These are phyloP conservation scores for Wickerhamomyces hampshirensis DNA, from an alignment of 805 yeast genomes.

Conservation along the genomic window DNA sequence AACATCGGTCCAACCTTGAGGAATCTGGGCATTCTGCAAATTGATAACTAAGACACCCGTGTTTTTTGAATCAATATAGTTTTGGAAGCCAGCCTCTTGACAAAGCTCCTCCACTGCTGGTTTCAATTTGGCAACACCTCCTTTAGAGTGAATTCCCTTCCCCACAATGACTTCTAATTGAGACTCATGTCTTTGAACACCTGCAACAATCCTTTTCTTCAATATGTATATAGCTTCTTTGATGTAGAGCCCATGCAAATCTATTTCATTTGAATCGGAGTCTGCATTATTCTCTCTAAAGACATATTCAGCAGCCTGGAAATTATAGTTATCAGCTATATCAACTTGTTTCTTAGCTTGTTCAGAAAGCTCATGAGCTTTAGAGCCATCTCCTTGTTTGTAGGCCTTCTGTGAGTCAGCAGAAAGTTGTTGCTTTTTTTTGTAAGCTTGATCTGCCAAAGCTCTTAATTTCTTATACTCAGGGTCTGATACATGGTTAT, in stretches of 20 bases:
- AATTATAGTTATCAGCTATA: constrained; percentile 65
- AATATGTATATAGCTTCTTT: constrained; percentile 81
- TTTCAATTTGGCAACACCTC: constrained; percentile 80
- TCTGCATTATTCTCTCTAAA: constrained; percentile 86
- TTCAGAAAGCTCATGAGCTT: constrained; percentile 70
- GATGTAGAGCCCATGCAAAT: constrained; percentile 86
- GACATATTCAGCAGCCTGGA: constrained; percentile 84
- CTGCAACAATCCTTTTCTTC: constrained; percentile 67
- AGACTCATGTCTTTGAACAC: constrained; percentile 50
- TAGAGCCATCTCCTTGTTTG: constrained; percentile 63
- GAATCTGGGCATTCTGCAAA: constrained; percentile 44
- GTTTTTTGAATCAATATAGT: constrained; percentile 64
- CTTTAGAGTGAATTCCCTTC: constrained; percentile 79
- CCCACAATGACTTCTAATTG: constrained; percentile 84
- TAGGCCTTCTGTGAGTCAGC: constrained; percentile 75
- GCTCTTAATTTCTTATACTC: constrained; percentile 60
- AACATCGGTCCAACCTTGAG: constrained; percentile 29
- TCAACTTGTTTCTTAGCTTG: constrained; percentile 55
- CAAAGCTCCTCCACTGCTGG: constrained; percentile 87
- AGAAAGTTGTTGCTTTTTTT: constrained; percentile 49
- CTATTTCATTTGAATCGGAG: constrained; percentile 81
- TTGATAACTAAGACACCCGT: constrained; percentile 77
- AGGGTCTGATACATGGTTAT: constrained; percentile 67
- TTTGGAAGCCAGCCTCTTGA: constrained; percentile 54
- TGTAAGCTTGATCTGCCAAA: constrained; percentile 63